phyloP scores from a whole-genome alignment of 1,284 basidiomycete species.

The Sparassis latifolia region DNA sequence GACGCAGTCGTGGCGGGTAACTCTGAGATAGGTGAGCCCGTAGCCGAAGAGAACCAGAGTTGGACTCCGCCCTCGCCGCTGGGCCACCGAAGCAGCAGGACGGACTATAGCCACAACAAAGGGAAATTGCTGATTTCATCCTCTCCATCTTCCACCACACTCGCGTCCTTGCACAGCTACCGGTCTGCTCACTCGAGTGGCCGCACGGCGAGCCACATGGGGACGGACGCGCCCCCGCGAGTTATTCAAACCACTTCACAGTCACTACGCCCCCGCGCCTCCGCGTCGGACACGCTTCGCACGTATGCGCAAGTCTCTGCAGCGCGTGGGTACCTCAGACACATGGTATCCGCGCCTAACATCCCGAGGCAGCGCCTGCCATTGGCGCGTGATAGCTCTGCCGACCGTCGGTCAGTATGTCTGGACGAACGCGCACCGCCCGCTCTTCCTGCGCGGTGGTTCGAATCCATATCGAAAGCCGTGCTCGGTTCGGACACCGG shows the following conservation, averaged over 20 bases:
- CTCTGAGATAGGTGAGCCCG: conserved; percentile 1
- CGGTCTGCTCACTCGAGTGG: conserved; percentile 9
- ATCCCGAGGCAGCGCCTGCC: conserved; percentile 28
- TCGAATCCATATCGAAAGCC: conserved; percentile 55
- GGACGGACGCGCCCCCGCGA: conserved; percentile 9
- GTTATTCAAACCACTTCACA: neutral
- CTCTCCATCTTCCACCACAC: conserved; percentile 13
- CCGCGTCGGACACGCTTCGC: conserved; percentile 22
- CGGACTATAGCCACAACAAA: conserved; percentile 1
- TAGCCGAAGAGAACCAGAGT: conserved; percentile 1
- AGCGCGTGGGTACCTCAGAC: conserved; percentile 58
- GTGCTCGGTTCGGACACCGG: conserved; percentile 39
- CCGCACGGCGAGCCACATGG: conserved; percentile 13
- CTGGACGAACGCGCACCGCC: conserved; percentile 19
- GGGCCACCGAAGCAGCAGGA: conserved; percentile 17
- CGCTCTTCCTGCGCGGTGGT: conserved; percentile 55
- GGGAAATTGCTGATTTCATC: conserved; percentile 11
- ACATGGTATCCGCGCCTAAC: conserved; percentile 59
- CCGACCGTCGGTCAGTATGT: conserved; percentile 8
- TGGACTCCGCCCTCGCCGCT: conserved; percentile 30
- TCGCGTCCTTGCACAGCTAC: conserved; percentile 15
- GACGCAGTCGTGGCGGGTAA: neutral
- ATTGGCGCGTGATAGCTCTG: conserved; percentile 10
- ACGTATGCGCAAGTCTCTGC: conserved; percentile 33
- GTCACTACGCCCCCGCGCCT: conserved; percentile 20